Conservation (phyloP, 169 alveolate species). For the Eimeria necatrix region DNA sequence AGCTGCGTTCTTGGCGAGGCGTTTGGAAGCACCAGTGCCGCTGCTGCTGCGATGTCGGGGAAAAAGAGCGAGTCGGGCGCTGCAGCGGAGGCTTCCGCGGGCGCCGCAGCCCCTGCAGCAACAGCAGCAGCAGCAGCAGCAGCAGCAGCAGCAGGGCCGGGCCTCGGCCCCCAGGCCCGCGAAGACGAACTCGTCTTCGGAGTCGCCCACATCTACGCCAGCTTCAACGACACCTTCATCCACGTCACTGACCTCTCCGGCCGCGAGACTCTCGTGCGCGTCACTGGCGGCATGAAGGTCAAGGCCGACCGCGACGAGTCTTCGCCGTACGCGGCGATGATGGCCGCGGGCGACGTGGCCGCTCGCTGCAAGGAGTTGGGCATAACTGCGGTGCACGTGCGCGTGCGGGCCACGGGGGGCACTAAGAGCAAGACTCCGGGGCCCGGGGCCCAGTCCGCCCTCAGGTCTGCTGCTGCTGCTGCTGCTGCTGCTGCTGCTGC, state of each 20-base stretch:
- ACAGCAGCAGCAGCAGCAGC: constrained; percentile 83
- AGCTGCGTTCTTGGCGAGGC: no score
- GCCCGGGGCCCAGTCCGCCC: constrained; percentile 99
- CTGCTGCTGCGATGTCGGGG: constrained; percentile 11
- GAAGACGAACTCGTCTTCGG: constrained; percentile 98
- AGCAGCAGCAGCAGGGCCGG: constrained; percentile 58
- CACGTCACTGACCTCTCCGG: constrained; percentile 99
- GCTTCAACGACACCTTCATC: constrained; percentile 99
- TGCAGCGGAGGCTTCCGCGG: background rate
- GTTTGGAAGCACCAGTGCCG: background rate
- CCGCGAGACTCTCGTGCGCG: constrained; percentile 99
- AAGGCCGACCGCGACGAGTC: constrained; percentile 99
- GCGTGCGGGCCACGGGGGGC: constrained; percentile 99
- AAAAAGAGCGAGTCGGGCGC: background rate
- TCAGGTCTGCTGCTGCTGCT: constrained; percentile 81
- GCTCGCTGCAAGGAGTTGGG: constrained; percentile 98
- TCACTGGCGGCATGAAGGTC: constrained; percentile 99
- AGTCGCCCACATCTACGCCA: constrained; percentile 99
- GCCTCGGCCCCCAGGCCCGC: constrained; percentile 91
- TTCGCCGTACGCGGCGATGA: constrained; percentile 99
- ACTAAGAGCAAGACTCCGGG: constrained; percentile 99
- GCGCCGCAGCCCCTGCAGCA: constrained; percentile 64
- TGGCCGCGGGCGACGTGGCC: constrained; percentile 99
- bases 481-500: background rate
- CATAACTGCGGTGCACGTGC: constrained; percentile 99